These are phyloP conservation scores for Monosporascus cannonballus DNA, from an alignment of 2,329 filamentous ascomycete genomes.

Conservation along the genomic window DNA sequence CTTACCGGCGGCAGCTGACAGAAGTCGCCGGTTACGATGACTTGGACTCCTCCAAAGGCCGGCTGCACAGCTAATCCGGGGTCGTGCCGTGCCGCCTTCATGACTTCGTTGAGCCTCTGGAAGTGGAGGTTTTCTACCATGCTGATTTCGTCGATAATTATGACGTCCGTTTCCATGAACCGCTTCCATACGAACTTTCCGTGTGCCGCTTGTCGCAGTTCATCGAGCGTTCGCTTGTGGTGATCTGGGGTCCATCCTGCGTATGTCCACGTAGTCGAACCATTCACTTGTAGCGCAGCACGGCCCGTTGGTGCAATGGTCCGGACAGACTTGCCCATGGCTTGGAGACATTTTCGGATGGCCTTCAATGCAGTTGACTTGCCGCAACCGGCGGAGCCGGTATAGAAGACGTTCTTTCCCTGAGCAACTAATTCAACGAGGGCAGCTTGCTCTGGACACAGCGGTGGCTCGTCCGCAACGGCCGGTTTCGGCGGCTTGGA, in stretches of 20 bases:
- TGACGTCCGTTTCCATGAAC: conserved; percentile 40
- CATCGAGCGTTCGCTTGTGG: conserved; percentile 34
- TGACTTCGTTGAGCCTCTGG: conserved; percentile 42
- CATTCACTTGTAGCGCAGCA: conserved; percentile 50
- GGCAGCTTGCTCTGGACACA: conserved; percentile 41
- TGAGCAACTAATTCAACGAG: conserved; percentile 45
- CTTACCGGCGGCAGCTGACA: conserved; percentile 54
- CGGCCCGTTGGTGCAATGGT: conserved; percentile 55
- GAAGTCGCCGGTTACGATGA: conserved; percentile 55
- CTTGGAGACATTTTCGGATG: conserved; percentile 34
- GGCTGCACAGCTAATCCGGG: background rate
- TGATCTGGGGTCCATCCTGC: conserved; percentile 48
- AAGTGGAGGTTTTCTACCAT: conserved; percentile 55
- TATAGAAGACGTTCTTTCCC: conserved; percentile 57
- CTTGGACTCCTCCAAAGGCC: conserved; percentile 42
- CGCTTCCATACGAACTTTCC: conserved; percentile 28
- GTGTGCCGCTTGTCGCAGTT: conserved; percentile 25
- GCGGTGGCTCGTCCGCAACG: conserved; percentile 16
- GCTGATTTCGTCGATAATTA: conserved; percentile 61
- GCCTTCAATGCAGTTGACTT: conserved; percentile 50
- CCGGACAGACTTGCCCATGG: conserved; percentile 32
- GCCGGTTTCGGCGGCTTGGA: no score
- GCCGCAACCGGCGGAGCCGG: conserved; percentile 55
- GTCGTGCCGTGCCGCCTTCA: conserved; percentile 31
- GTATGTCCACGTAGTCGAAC: conserved; percentile 50